These are phyloP conservation scores for Metarhizium sp. DNA, from an alignment of 2,329 filamentous ascomycete species.

Conservation along the genomic window DNA sequence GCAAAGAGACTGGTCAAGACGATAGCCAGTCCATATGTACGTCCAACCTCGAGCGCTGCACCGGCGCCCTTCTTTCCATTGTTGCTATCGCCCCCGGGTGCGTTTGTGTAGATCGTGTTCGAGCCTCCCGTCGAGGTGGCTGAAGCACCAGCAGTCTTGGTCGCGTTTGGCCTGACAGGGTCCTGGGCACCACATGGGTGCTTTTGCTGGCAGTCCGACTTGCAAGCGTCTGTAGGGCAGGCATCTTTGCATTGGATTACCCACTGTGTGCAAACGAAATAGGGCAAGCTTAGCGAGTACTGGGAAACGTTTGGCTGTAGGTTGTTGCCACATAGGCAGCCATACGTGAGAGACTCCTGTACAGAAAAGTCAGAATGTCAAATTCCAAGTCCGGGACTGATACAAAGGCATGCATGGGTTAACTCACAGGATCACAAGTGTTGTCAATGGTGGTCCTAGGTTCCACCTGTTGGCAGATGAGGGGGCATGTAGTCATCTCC, in stretches of 20 bases:
- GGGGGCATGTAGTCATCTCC: constrained; percentile 55
- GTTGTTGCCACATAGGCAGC: constrained; percentile 62
- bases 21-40: constrained; percentile 27
- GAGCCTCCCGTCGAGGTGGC: constrained; percentile 28
- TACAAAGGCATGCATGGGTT: neutral
- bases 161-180: constrained; percentile 29
- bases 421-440: constrained; percentile 54
- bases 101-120: constrained; percentile 9
- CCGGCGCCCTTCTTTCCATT: constrained; percentile 18
- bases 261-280: constrained; percentile 65
- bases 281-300: constrained; percentile 71
- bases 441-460: constrained; percentile 47
- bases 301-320: constrained; percentile 62
- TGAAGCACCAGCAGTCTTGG: constrained; percentile 20
- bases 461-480: constrained; percentile 58
- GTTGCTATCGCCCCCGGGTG: constrained; percentile 9
- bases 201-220: constrained; percentile 9
- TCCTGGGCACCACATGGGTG: constrained; percentile 6
- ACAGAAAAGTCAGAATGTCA: neutral
- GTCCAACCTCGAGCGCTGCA: constrained; percentile 23
- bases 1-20: constrained; percentile 29
- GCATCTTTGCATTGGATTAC: constrained; percentile 64
- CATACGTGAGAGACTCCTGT: constrained; percentile 53
- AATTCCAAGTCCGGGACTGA: neutral
- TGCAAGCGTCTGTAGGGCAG: constrained; percentile 62